A percentile compares a stretch with the other conserved stretches of the same genome.
Conservation (phyloP, 768 basidiomycete species). For the Rhizopogon salebrosus region DNA sequence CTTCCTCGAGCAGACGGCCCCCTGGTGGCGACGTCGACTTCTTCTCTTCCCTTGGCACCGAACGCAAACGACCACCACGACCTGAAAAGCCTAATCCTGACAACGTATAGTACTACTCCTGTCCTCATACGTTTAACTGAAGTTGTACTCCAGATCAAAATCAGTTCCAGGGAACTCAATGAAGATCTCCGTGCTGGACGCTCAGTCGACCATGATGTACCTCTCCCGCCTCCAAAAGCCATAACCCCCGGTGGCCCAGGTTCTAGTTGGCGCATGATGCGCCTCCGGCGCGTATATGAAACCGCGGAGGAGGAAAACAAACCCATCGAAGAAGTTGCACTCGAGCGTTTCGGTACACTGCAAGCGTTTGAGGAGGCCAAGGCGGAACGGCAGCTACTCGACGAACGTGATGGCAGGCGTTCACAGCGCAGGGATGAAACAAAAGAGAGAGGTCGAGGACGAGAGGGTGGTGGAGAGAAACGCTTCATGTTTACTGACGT, state of each 20-base stretch:
- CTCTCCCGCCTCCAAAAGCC: conserved; percentile 37
- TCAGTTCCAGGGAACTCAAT: conserved; percentile 64
- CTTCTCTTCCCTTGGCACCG: conserved; percentile 83
- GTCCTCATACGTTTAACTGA: conserved; percentile 4
- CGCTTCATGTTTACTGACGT: conserved; percentile 68
- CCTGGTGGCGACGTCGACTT: conserved; percentile 71
- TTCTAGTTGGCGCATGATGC: conserved; percentile 98
- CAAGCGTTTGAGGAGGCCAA: conserved; percentile 86
- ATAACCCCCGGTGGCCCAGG: conserved; percentile 84
- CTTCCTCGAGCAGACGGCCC: conserved; percentile 38
- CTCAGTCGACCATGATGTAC: conserved; percentile 34
- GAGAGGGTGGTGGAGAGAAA: conserved; percentile 37
- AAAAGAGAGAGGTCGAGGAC: conserved; percentile 33
- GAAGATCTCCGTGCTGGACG: conserved; percentile 44
- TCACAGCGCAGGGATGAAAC: conserved; percentile 30
- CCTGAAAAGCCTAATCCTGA: conserved; percentile 63
- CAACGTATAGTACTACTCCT: conserved; percentile 43
- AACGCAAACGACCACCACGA: conserved; percentile 61
- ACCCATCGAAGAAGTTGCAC: conserved; percentile 69
- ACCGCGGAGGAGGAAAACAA: conserved; percentile 80
- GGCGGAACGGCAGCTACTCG: conserved; percentile 80
- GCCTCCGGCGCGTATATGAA: conserved; percentile 85
- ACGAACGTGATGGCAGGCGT: conserved; percentile 68
- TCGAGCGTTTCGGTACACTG: conserved; percentile 84
- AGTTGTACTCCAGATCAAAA: conserved; percentile 41